Base-by-base conservation (phyloP, 2,329 filamentous ascomycete genomes). In the Stachybotrys elegans region DNA sequence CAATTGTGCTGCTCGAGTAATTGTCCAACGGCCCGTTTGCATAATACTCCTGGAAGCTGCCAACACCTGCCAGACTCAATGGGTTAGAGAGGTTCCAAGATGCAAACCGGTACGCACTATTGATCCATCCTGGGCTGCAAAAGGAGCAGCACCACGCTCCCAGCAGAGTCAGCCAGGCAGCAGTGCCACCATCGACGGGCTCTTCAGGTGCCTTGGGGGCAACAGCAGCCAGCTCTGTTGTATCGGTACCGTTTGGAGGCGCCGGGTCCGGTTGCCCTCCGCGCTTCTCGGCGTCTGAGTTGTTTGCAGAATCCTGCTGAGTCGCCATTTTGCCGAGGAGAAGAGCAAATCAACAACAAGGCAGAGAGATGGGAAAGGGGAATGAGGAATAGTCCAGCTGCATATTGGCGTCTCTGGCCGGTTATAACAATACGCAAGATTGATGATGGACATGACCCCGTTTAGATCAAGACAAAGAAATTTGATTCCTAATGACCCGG, bases 11-110 rank as follows among this genome's bases (percentile, higher is more conserved):
- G 2, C 75, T 55, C 0, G 75, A 74, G 49, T 78, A 76, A 3
- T 65, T 40, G 6, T 52, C 57, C 3, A 83, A 60, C 16, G 73
- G 67, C 7, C 71, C 61, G 6, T 58, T 66, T 48, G 79, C 63
- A 51, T 83, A 83, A 55, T 81, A 79, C 17, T 73, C 69, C 53
- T 82, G 78, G 51, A 82, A 82, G 13, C 75, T 65, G 7, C 78
- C 78, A 14, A 71, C 56, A 32, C 63, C 63, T 67, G 21, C 20
- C 36, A 37, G 17, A 21, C 32, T 22, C 5, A 19, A 5, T 19
- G 8, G 12, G 40, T 49, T 45, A 52, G 46, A 19, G 37, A 19
- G 16, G 8, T 7, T 9, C 5, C 19, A 32, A 11, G 16, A 43
- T 32, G 29, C 31, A 12, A 0, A 9, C 25, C 25, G 25, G 14